These are phyloP conservation scores for Monilinia aucupariae DNA, from an alignment of 2,329 filamentous ascomycete genomes.

Conservation along the genomic window DNA sequence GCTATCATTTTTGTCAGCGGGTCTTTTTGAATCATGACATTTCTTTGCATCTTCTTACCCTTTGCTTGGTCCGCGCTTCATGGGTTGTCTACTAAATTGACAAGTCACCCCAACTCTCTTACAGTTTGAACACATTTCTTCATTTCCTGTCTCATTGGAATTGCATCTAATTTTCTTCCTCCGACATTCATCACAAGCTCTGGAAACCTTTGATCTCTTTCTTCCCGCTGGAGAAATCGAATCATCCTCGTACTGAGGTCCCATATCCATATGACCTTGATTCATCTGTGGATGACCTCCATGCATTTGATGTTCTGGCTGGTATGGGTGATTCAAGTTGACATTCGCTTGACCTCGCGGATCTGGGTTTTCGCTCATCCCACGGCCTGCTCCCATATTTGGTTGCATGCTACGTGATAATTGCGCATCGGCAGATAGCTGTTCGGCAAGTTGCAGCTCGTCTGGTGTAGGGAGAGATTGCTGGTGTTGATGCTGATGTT, in stretches of 20 bases:
- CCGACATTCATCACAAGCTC: slow-evolving; percentile 83
- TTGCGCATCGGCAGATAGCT: slow-evolving; percentile 35
- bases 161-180: slow-evolving; percentile 90
- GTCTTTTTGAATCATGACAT: slow-evolving; percentile 13
- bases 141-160: slow-evolving; percentile 66
- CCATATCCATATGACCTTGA: slow-evolving; percentile 36
- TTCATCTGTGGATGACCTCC: slow-evolving; percentile 21
- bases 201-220: slow-evolving; percentile 80
- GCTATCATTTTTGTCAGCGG: slow-evolving; percentile 39
- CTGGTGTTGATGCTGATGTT: slow-evolving; percentile 28
- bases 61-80: slow-evolving; percentile 86
- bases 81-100: slow-evolving; percentile 79
- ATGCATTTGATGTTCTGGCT: slow-evolving; percentile 33
- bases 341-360: slow-evolving; percentile 35
- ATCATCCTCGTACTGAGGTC: slow-evolving; percentile 41
- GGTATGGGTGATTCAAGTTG: slow-evolving; percentile 32
- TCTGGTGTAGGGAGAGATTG: slow-evolving; percentile 36
- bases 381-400: slow-evolving; percentile 38
- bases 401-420: slow-evolving; percentile 43
- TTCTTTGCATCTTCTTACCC: slow-evolving; percentile 48
- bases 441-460: slow-evolving; percentile 32
- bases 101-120: slow-evolving; percentile 70
- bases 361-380: slow-evolving; percentile 38
- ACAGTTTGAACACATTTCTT: slow-evolving; percentile 76
- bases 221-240: slow-evolving; percentile 49